These are phyloP conservation scores for Dendrocalamus sinicus DNA, from an alignment of 176 grass and related monocot species.

Conservation along the genomic window DNA sequence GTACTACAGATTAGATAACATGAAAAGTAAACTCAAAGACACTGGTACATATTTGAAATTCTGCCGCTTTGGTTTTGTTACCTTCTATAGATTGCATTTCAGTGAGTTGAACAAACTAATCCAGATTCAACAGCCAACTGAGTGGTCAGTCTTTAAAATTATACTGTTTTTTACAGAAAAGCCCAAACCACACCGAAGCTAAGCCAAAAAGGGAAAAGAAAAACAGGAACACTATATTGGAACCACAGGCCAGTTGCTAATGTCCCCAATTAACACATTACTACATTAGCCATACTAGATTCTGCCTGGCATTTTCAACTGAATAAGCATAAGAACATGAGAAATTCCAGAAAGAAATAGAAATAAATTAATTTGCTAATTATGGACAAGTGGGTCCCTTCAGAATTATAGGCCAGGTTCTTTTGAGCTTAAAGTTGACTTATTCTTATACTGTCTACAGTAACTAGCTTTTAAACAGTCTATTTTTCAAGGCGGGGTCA, in stretches of 20 bases:
- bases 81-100: constrained; percentile 2
- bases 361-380: neutral
- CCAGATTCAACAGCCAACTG: neutral
- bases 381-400: neutral
- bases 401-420: neutral
- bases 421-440: too few relatives aligned
- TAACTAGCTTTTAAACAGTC: too few relatives aligned
- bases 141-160: neutral
- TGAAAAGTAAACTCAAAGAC: neutral
- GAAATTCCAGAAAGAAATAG: constrained; percentile 10
- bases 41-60: constrained; percentile 20
- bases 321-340: neutral
- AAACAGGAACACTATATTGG: neutral
- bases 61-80: constrained; percentile 19
- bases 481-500: too few relatives aligned
- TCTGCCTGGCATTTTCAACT: neutral
- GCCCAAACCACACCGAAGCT: constrained; percentile 19
- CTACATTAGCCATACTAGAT: neutral
- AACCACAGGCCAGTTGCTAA: neutral
- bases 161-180: neutral
- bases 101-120: neutral
- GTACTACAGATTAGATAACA: neutral
- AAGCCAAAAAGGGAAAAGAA: neutral
- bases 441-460: too few relatives aligned
- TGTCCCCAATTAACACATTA: neutral